Percentiles rank a stretch among this genome's conserved stretches.
phyloP scores from a whole-genome alignment of 1,284 basidiomycete species.

The Cryptococcus jaspeensis region DNA sequence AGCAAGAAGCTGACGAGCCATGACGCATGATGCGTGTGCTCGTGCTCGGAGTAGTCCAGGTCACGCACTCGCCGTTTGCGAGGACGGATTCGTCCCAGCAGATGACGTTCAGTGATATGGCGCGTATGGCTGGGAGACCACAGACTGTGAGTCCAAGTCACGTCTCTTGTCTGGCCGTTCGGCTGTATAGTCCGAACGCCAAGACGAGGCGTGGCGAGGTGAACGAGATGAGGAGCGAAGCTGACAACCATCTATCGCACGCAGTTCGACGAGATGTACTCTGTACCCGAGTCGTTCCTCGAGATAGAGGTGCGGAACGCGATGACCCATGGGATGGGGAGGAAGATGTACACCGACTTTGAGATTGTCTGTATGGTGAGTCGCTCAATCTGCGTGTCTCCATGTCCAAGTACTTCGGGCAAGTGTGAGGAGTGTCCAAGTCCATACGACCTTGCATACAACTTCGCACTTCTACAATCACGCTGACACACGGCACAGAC shows the following conservation, averaged over 20 bases:
- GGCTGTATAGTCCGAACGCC: too few relatives aligned
- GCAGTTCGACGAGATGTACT: constrained; percentile 98
- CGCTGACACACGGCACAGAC: too few relatives aligned
- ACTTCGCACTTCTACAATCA: too few relatives aligned
- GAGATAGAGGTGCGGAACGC: constrained; percentile 98
- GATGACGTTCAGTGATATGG: constrained; percentile 66
- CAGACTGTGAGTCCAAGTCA: constrained; percentile 71
- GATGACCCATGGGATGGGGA: constrained; percentile 91
- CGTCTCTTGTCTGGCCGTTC: neutral
- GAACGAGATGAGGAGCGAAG: neutral
- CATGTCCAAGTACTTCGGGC: neutral
- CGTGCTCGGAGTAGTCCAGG: constrained; percentile 34
- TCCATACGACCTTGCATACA: neutral
- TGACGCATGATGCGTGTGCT: neutral
- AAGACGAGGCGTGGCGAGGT: too few relatives aligned
- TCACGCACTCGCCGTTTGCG: constrained; percentile 69
- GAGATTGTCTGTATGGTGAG: constrained; percentile 94
- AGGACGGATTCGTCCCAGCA: constrained; percentile 49
- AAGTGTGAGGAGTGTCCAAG: neutral
- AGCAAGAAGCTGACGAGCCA: neutral
- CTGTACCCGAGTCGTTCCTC: constrained; percentile 92
- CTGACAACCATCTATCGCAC: constrained; percentile 16
- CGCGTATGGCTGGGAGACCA: constrained; percentile 64
- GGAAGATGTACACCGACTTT: constrained; percentile 99
- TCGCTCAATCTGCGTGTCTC: constrained; percentile 7